Evolutionary conservation across 1,139 yeast species (phyloP), one percentile per base, ranked within the genome.

Genomic region (Yamadazyma buinensis): DNA sequence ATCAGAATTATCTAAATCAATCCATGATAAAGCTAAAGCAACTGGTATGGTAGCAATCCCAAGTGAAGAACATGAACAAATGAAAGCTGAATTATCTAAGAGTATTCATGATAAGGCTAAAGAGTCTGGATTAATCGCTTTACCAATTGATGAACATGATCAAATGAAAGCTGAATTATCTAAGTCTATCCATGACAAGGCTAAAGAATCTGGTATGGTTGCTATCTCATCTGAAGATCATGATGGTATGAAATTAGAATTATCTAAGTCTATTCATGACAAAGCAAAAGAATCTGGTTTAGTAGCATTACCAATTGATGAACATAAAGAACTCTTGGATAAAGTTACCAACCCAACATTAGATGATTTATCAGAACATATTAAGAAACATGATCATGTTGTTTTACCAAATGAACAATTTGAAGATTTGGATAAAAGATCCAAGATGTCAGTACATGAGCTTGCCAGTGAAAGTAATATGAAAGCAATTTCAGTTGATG

Each of bases 1-100:
- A 17, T 2, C 15, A 2, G 41, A 46, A 17, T 33, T 29, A 2
- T 27, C 10, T 14, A 43, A 35, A 30, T 11, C 41, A 4, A 6
- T 39, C 3, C 33, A 36, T 7, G 36, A 37, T 9, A 58, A 55
- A 31, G 57, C 64, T 3, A 39, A 34, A 15, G 27, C 19, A 4
- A 33, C 40, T 18, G 51, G 49, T 9, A 43, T 50, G 15, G 44
- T 49, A 5, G 46, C 59, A 12, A 35, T 62, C 22, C 29, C 46
- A 2, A 26, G 33, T 5, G 30, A 36, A 1, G 48, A 44, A 2
- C 46, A 41, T 29, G 44, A 48, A 7, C 5, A 20, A 2, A 25
- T 33, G 8, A 21, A 23, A 17, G 2, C 13, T 1, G 41, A 46
- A 17, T 33, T 31, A 3, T 27, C 10, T 13, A 43, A 33, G 31